These are phyloP conservation scores for Tylopilus rubrobrunneus DNA, from an alignment of 768 basidiomycete species.

Conservation along the genomic window DNA sequence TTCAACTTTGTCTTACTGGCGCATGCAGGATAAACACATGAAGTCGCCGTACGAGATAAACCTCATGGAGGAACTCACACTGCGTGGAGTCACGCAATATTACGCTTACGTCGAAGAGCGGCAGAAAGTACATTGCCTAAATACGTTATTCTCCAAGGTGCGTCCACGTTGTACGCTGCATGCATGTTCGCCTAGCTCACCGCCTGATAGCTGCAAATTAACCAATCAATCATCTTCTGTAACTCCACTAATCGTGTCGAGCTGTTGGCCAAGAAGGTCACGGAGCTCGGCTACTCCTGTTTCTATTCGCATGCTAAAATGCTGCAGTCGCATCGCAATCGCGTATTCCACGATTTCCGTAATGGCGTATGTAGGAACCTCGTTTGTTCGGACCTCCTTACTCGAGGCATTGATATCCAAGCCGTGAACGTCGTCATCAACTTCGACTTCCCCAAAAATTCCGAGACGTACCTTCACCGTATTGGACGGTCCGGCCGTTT, in stretches of 20 bases:
- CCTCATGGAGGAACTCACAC: constrained; percentile 98
- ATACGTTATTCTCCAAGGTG: constrained; percentile 98
- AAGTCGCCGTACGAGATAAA: constrained; percentile 94
- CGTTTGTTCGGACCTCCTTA: constrained; percentile 96
- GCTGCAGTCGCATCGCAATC: constrained; percentile 97
- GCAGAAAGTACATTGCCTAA: constrained; percentile 99
- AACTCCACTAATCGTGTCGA: constrained; percentile 99
- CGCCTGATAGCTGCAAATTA: constrained; percentile 87
- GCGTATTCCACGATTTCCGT: constrained; percentile 99
- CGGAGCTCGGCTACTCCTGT: constrained; percentile 98
- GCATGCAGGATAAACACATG: constrained; percentile 89
- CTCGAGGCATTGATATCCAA: constrained; percentile 99
- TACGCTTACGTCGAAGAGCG: constrained; percentile 99
- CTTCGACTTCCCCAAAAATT: constrained; percentile 99
- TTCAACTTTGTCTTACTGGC: constrained; percentile 8
- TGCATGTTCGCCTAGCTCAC: constrained; percentile 3
- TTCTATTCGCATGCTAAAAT: constrained; percentile 99
- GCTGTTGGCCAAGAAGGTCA: constrained; percentile 98
- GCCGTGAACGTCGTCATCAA: constrained; percentile 99
- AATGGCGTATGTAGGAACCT: constrained; percentile 98
- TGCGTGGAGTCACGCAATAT: constrained; percentile 98
- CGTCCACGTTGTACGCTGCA: neutral
- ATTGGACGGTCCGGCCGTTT: constrained; percentile 98
- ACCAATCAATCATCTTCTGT: constrained; percentile 99
- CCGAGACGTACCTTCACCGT: constrained; percentile 97